Evolutionary conservation across 176 grass and related monocot genomes (phyloP), one percentile per base, ranked within the genome.

Genomic region (Saccharum officinarum): DNA sequence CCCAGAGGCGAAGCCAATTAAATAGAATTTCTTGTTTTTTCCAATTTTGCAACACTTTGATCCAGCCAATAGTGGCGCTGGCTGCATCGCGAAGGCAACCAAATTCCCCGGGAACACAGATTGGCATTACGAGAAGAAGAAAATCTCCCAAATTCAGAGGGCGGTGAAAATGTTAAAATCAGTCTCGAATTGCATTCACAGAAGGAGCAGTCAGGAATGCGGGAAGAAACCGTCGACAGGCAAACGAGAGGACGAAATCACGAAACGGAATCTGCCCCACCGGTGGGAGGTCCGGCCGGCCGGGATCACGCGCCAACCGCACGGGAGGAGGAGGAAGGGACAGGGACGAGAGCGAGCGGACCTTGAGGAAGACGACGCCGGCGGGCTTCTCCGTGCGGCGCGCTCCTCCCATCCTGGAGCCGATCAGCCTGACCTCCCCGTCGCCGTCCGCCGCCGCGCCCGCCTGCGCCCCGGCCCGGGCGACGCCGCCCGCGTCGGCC

Each of bases 391-490:
- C 85, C 22, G 40, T 36, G 49, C 76, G 85, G 59, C 81, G 82
- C 17, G 45, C 52, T 4, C 73, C 78, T 14, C 68, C 55, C 75
- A 85, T 36, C 82, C 79, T 80, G 6, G 74, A 64, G 52, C 92
- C 92, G 82, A 94, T 94, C 68, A 94, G 63, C 79, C 87, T 76
- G 17, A 88, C 87, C 54, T 87, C 90, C 8, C 73, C 81, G 7
- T 46, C 87, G 4, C 63, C 73, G 54, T 26, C 62, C 69, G 64
- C 40, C 45, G 4, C 25, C 73, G 6, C 15, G 7, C 3, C 13
- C 46, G 46, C 46, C 46, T 0, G 37, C 37, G 37, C 10, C 44
- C 44, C 42, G 42, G 42, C 47, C 4, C 31, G 34, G 34, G 34
- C 34, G 34, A 36, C 34, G 34, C 34, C 34, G 34, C 34, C 37